These are phyloP conservation scores for Metschnikowia kofuensis DNA, from an alignment of 805 yeast genomes.

Conservation along the genomic window DNA sequence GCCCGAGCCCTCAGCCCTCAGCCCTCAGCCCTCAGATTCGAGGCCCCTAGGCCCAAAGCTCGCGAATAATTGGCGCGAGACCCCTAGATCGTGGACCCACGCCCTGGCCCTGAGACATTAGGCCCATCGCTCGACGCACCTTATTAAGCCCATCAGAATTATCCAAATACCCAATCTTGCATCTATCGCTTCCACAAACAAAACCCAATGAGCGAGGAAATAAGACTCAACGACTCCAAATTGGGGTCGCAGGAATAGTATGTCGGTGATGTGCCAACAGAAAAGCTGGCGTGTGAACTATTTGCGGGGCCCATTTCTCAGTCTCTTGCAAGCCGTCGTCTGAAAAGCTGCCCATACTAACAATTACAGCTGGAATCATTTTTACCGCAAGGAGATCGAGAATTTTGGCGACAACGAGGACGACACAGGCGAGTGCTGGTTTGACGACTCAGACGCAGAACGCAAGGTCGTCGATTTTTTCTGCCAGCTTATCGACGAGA, in stretches of 20 bases:
- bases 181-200: not conserved
- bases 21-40: too few relatives aligned
- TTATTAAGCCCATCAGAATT: too few relatives aligned
- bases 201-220: conserved; percentile 18
- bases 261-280: conserved; percentile 18
- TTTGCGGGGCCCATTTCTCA: too few relatives aligned
- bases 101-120: too few relatives aligned
- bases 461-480: conserved; percentile 74
- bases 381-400: conserved; percentile 67
- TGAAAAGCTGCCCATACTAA: conserved; percentile 15
- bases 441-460: conserved; percentile 93
- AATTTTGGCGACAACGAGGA: conserved; percentile 73
- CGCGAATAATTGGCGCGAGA: not conserved
- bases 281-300: too few relatives aligned
- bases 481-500: conserved; percentile 29
- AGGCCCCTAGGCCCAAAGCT: not conserved
- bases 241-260: conserved; percentile 83
- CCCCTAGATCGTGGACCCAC: too few relatives aligned
- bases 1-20: too few relatives aligned
- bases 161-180: not conserved
- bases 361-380: conserved; percentile 71
- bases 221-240: conserved; percentile 66
- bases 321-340: not conserved
- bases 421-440: conserved; percentile 97
- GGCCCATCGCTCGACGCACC: too few relatives aligned